Evolutionary conservation across 768 basidiomycete genomes (phyloP), one percentile per base, ranked within the genome.

Genomic region (Psilocybe sp.): DNA sequence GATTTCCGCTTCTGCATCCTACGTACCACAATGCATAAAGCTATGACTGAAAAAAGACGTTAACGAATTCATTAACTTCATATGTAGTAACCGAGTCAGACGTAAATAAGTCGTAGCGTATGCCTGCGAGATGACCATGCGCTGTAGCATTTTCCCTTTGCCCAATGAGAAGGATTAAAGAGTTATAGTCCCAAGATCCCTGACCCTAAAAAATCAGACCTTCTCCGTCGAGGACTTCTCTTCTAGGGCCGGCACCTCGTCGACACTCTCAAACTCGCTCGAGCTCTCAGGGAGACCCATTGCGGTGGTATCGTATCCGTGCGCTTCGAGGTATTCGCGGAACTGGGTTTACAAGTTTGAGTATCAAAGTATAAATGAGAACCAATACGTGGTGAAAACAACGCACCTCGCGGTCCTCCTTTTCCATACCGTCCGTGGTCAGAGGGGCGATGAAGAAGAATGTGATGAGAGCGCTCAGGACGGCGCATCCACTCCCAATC

Each of bases 401-500:
- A 67, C 79, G 34, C 57, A 87, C 87, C 57, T 69, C 70, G 35
- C 65, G 67, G 65, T 95, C 92, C 64, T 94, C 90, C 40, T 79
- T 75, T 16, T 65, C 72, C 90, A 93, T 92, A 32, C 88, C 87
- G 52, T 94, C 90, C 31, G 82, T 79, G 13, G 73, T 70, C 47
- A 94, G 75, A 35, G 92, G 90, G 40, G 72, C 75, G 60, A 97
- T 80, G 68, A 89, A 84, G 66, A 90, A 65, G 56, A 84, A 76
- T 0, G 85, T 84, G 55, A 92, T 69, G 8, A 83, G 16, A 2
- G 94, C 93, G 52, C 88, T 90, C 44, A 92, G 54, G 40, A 96
- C 55, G 3, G 92, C 92, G 42, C 97, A 77, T 35, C 78, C 87
- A 56, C 87, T 89, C n/a, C 77, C 91, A 54, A 92, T 65, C 88